Percentiles rank a stretch among this genome's conserved stretches.
Conservation (phyloP, 805 yeast genomes). For the Nakazawaea wyomingensis region DNA sequence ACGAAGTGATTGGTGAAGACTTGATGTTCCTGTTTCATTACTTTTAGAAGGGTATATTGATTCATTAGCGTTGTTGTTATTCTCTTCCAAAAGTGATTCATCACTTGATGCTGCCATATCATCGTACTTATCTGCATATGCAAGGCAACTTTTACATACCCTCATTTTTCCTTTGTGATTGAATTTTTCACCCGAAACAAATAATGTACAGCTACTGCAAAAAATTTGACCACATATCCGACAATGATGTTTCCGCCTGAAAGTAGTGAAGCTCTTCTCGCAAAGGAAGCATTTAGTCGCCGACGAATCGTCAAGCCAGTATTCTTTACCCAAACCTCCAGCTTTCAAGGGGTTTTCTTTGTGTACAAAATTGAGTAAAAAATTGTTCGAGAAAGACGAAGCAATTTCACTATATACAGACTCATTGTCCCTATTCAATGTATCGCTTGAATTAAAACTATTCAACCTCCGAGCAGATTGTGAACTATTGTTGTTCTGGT, state of each 20-base stretch:
- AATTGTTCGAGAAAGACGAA: slow-evolving; percentile 10
- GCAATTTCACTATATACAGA: slow-evolving; percentile 11
- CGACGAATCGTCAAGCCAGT: slow-evolving; percentile 95
- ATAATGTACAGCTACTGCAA: slow-evolving; percentile 75
- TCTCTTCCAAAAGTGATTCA: slow-evolving; percentile 42
- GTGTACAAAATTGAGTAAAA: slow-evolving; percentile 7
- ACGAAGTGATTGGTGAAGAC: slow-evolving; percentile 6
- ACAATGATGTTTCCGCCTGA: slow-evolving; percentile 91
- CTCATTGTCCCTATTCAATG: slow-evolving; percentile 4
- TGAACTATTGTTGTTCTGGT: not conserved
- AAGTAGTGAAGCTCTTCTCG: slow-evolving; percentile 73
- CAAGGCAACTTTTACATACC: slow-evolving; percentile 69
- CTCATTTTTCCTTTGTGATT: slow-evolving; percentile 64
- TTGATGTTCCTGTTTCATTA: slow-evolving; percentile 10
- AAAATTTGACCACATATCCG: slow-evolving; percentile 94
- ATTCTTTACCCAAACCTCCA: slow-evolving; percentile 36
- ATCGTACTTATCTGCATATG: slow-evolving; percentile 58
- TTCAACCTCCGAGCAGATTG: not conserved
- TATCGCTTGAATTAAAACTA: not conserved
- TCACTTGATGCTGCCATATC: slow-evolving; percentile 66
- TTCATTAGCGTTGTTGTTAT: slow-evolving; percentile 18
- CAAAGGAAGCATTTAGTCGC: slow-evolving; percentile 86
- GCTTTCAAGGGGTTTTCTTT: slow-evolving; percentile 9
- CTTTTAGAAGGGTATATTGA: slow-evolving; percentile 5
- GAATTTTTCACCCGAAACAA: slow-evolving; percentile 62